Base-by-base conservation (phyloP, 2,329 filamentous ascomycete genomes). In the Aureobasidium subglaciale region DNA sequence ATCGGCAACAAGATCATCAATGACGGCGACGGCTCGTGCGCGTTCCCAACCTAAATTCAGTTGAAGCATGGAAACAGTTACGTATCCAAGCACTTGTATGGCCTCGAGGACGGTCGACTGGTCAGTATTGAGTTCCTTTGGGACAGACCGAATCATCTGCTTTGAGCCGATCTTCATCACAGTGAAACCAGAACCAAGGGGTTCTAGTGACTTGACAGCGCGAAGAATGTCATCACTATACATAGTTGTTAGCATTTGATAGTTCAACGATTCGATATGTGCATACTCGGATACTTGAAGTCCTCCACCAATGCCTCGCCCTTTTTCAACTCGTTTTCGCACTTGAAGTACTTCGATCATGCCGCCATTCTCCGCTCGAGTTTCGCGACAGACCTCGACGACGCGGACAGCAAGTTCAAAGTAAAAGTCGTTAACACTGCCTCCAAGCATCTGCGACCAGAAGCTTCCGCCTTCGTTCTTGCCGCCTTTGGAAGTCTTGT, bases 381-480 rank as follows among this genome's bases (percentile, higher is more conserved):
- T 96, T 52, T 86, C 83, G 5, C 90, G 80, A 68, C 93, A 99
- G 7, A 96, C 84, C 71, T 97, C 92, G 5, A 99, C 93, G 1
- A 97, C 88, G 48, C 89, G 81, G n/a, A 97, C 92, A 1, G 90
- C 93, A 42, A 99, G 83, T 75, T 95, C 92, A 71, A 97, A 97
- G 74, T 97, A 99, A 68, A 99, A 99, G 71, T 99, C 93, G 68
- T 96, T 95, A 63, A 99, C 91, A 64, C 85, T 90, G 58, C 87
- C 83, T 27, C 93, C 93, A 18, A 97, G 79, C 60, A 97, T 82
- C 75, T 96, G 91, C 8, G 90, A 87, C 92, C 93, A 97, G 58
- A 96, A 84, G 57, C 86, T 93, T 16, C 82, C 82, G 1, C 73
- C 77, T 1, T 74, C 76, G 13, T 69, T 72, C 16, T 75, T 74